These are phyloP conservation scores for Calonectria hawksworthii DNA, from an alignment of 2,329 filamentous ascomycete species.

Conservation along the genomic window DNA sequence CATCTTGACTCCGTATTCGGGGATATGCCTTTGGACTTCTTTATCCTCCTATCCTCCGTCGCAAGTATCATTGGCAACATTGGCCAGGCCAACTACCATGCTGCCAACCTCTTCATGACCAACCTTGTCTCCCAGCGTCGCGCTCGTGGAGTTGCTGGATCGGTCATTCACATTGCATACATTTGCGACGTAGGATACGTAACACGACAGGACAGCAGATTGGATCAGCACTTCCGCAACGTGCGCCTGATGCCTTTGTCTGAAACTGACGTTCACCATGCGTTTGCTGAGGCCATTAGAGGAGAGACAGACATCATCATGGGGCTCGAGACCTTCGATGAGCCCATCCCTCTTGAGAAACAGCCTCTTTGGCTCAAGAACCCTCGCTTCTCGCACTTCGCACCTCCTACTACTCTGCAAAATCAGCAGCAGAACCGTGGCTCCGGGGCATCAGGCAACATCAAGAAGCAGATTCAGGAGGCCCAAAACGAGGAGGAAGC, in stretches of 20 bases:
- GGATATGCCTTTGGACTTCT: slow-evolving; percentile 50
- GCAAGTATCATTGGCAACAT: slow-evolving; percentile 45
- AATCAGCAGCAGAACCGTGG: slow-evolving; percentile 9
- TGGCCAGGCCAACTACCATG: slow-evolving; percentile 60
- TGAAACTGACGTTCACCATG: slow-evolving; percentile 52
- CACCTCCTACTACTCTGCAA: slow-evolving; percentile 19
- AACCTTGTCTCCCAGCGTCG: slow-evolving; percentile 52
- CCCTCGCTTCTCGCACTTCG: slow-evolving; percentile 25
- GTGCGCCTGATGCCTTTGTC: slow-evolving; percentile 33
- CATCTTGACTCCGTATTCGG: slow-evolving; percentile 49
- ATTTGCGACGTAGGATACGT: slow-evolving; percentile 58
- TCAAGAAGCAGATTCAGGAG: slow-evolving; percentile 22
- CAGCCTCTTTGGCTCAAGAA: slow-evolving; percentile 24
- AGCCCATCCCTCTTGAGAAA: slow-evolving; percentile 21
- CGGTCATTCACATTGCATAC: slow-evolving; percentile 53
- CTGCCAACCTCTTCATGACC: slow-evolving; percentile 59
- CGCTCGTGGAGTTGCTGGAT: slow-evolving; percentile 53
- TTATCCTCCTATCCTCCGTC: slow-evolving; percentile 51
- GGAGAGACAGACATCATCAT: slow-evolving; percentile 37
- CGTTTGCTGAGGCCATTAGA: slow-evolving; percentile 42
- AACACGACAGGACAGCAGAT: slow-evolving; percentile 29
- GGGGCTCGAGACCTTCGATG: slow-evolving; percentile 29
- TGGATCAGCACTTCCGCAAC: slow-evolving; percentile 25
- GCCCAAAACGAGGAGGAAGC: slow-evolving; percentile 25
- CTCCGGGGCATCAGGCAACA: neutral